Evolutionary conservation across 176 grass and related monocot species (phyloP), one percentile per base, ranked within the genome.

Genomic region (Hordeum marinum): DNA sequence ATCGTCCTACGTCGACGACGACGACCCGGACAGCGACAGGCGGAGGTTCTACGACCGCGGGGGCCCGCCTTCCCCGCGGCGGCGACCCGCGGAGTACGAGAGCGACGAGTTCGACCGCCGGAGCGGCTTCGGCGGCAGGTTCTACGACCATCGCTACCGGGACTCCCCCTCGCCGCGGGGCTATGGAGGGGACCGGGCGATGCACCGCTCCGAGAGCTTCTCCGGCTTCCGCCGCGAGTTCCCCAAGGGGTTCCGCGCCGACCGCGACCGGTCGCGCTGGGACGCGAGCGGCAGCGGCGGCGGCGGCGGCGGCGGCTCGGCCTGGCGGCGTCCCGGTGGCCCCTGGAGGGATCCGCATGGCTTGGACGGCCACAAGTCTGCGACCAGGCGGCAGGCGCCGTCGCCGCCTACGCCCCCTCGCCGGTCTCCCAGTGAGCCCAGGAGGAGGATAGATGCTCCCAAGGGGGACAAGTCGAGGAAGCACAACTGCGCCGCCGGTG

Each of bases 221-320:
- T 94, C 91, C 1, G 96, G 88, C 10, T 83, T 99, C 69, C 88
- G 91, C 21, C 79, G 91, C 35, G 96, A 96, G 62, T 97, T 94
- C 59, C 92, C 95, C 21, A 97, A 93, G 80, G 91, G 96, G 12
- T 99, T 99, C 83, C 86, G 96, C 83, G 94, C 93, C 27, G 96
- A 96, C 75, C 82, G 91, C 20, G 93, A 96, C 68, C 78, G 93
- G 2, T 82, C 82, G 40, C 82, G 91, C 59, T 69, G 96, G 72
- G 91, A 96, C 1, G 96, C 82, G 0, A 72, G 87, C 54, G 7
- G 54, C 20, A 21, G 85, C 0, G 67, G 85, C 52, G 20, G 50
- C 17, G 50, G 85, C 17, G 50, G 85, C 0, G 71, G 87, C 3
- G 64, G 81, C 36, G 68, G 86, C 75, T 92, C 83, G 35, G 57